Evolutionary conservation across 257 asterid species (phyloP).

Genomic region (Przewalskia tangutica): DNA sequence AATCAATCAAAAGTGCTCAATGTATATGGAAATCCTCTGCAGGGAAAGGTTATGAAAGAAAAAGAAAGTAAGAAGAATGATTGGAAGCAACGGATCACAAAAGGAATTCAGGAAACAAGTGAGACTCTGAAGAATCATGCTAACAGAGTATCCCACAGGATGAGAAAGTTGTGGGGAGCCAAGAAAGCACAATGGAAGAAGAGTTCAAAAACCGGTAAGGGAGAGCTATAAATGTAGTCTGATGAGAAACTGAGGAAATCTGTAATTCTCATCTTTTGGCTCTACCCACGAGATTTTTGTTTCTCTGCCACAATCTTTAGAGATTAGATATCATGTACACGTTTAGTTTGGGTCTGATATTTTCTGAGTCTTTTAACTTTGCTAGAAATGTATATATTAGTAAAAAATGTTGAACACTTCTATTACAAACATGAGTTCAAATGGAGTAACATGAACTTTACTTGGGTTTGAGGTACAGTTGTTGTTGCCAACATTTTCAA

Average conservation of each 20-base stretch:
- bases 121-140: constrained; percentile 44
- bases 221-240: constrained; percentile 38
- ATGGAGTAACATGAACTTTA: neutral
- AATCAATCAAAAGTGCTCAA: neutral
- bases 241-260: neutral
- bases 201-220: constrained; percentile 31
- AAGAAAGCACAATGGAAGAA: constrained; percentile 29
- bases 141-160: constrained; percentile 30
- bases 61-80: constrained; percentile 41
- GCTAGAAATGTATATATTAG: neutral
- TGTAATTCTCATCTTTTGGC: neutral
- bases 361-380: neutral
- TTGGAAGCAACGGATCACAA: constrained; percentile 46
- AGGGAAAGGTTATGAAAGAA: constrained; percentile 58
- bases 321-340: neutral
- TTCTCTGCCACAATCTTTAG: neutral
- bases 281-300: neutral
- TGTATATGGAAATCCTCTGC: constrained; percentile 8
- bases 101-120: constrained; percentile 41
- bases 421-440: neutral
- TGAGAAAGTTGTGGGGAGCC: constrained; percentile 63
- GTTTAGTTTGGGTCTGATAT: neutral
- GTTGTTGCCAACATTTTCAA: too few species aligned
- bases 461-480: too few species aligned
- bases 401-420: too few species aligned